Evolutionary conservation across 306 rosid genomes (phyloP), one percentile per base, ranked within the genome.

Genomic region (Nissolia schottii): DNA sequence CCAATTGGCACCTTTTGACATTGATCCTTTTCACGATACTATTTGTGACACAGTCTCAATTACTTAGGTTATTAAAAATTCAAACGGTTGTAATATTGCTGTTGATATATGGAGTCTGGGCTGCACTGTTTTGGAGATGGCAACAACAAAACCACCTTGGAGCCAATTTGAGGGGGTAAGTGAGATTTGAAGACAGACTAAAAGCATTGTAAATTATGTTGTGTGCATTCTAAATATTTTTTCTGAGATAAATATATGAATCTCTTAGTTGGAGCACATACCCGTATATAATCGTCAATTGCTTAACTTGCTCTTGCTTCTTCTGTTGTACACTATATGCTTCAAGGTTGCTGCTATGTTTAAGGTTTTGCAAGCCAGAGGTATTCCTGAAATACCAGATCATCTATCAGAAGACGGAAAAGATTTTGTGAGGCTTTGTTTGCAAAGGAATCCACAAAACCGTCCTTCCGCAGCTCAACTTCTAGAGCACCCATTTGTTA

Each of bases 91-190:
- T 81, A 93, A 84, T 88, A 96, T 88, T 76, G 89, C 93, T 37
- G 97, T 93, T 84, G 98, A 93, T 83, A 87, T 93, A 51, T 93
- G 98, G 97, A 93, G 98, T 80, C 90, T 93, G 50, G 98, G 98
- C 59, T 93, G 98, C 83, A 93, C 98, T 40, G 98, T 93, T 71
- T 81, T 93, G 85, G 98, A 93, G 83, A 93, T 93, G 98, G 96
- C 97, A 15, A 93, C 96, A 1, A 71, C 97, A 67, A 93, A 90
- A 73, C 98, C 98, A 41, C 98, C 98, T 61, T 93, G 98, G 98
- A 86, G 96, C 79, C 97, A 93, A 76, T 87, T 84, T 64, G 98
- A 93, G 87, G 97, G 98, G 88, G 98, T 92, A 68, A 83, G 87
- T 81, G 74, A 58, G 31, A 45, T 71, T 59, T 38, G 62, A 51